Base-by-base conservation (phyloP, 331 rosid genomes). In the Saraca asoca region DNA sequence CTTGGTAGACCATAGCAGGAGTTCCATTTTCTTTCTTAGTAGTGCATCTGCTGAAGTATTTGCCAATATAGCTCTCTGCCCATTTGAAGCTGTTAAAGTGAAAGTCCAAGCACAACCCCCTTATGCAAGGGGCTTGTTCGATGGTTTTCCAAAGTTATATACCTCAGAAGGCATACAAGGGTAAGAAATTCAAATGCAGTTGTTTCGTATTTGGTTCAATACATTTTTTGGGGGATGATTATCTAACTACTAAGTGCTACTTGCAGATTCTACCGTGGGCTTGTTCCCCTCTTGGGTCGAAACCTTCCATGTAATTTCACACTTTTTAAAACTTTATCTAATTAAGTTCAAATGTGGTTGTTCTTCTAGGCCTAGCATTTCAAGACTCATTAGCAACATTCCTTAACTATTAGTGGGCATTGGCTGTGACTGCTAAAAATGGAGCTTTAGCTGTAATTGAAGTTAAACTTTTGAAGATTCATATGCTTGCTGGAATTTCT, bases 201-300 rank as follows among this genome's bases (percentile, higher is more conserved):
- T 14, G 37, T 68, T 73, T 73, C 15, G 2, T 77, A 37, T 17
- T 73, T 41, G 33, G 19, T 19, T 62, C 39, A 14, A 38, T 65
- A 24, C 39, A 49, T 60, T 51, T 71, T 59, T 24, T 19, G 77
- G 69, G 69, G 43, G 34, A 43, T 59, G 80, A 66, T 77, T 60
- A 50, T 66, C 70, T 31, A 61, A 70, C 52, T 62, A 52, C 52
- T 20, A 6, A 68, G 52, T 60, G 69, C 59, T 69, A 29, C 16
- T 64, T 77, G 85, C 88, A 83, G 85, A 74, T 83, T 83, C 80
- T 83, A 80, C 79, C 80, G 88, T 57, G 88, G 88, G 67, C 85
- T 83, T 67, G 9, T 74, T 64, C 88, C 88, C 24, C 88, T 83
- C 58, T 77, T 69, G 88, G 85, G 83, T 51, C 85, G 88, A 80